Evolutionary conservation across 2,329 filamentous ascomycete genomes (phyloP).

Genomic region (Fusarium temperatum): DNA sequence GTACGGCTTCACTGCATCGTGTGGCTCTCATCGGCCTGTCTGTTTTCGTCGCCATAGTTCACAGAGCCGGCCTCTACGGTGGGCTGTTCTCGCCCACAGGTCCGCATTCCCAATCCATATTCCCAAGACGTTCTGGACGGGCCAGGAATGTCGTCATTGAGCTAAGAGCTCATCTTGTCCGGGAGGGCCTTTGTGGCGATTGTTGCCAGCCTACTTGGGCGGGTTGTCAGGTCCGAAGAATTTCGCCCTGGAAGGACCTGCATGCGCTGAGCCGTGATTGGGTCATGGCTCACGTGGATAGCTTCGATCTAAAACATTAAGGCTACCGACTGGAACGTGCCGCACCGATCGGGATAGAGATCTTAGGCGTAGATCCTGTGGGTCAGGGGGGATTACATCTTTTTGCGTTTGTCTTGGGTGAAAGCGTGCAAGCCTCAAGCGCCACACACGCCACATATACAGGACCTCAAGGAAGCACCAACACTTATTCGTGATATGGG

Average conservation of each 20-base stretch:
- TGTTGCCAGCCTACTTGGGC: not conserved
- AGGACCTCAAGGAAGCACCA: too few relatives aligned
- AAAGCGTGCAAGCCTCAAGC: conserved; percentile 22
- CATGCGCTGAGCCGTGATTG: conserved; percentile 19
- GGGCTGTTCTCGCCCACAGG: conserved; percentile 24
- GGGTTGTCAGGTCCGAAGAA: conserved; percentile 22
- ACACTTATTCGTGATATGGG: conserved; percentile 6
- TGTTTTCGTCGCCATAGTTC: conserved; percentile 28
- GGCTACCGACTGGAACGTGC: conserved; percentile 29
- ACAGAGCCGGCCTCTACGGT: not conserved
- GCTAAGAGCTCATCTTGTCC: conserved; percentile 1
- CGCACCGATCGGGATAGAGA: conserved; percentile 27
- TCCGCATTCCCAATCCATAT: conserved; percentile 25
- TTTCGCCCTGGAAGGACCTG: conserved; percentile 25
- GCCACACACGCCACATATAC: conserved; percentile 18
- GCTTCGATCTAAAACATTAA: conserved; percentile 2
- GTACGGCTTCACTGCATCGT: not conserved
- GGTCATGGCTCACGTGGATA: not conserved
- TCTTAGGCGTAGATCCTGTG: conserved; percentile 1
- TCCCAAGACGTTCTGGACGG: conserved; percentile 9
- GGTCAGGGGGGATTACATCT: not conserved
- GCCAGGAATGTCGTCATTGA: conserved; percentile 28
- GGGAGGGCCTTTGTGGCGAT: not conserved
- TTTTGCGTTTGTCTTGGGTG: conserved; percentile 24
- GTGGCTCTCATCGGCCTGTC: conserved; percentile 18